Conservation (phyloP, 2,329 filamentous ascomycete species). For the Ascochyta pisi region DNA sequence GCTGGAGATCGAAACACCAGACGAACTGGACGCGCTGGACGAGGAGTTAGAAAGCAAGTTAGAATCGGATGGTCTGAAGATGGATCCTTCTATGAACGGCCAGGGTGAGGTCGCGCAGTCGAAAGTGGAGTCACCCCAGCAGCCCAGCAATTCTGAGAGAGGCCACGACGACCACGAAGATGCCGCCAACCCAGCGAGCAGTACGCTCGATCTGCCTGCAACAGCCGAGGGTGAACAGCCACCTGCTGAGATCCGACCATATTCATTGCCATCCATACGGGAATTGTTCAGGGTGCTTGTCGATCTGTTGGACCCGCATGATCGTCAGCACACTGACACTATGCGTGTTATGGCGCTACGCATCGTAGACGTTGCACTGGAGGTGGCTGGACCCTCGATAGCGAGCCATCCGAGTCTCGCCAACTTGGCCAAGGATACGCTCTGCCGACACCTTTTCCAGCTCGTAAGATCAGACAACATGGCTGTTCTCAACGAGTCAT, state of each 20-base stretch:
- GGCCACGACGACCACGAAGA: slow-evolving; percentile 47
- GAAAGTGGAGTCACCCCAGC: slow-evolving; percentile 46
- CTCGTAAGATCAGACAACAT: slow-evolving; percentile 96
- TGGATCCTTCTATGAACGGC: slow-evolving; percentile 78
- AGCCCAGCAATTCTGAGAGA: slow-evolving; percentile 42
- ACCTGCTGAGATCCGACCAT: slow-evolving; percentile 74
- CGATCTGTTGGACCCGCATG: slow-evolving; percentile 90
- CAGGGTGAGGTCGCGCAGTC: slow-evolving; percentile 56
- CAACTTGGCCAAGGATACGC: slow-evolving; percentile 84
- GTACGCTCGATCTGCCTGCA: slow-evolving; percentile 53
- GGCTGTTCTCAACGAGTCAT: slow-evolving; percentile 88
- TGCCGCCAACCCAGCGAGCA: slow-evolving; percentile 48
- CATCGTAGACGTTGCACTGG: slow-evolving; percentile 95
- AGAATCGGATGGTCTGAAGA: slow-evolving; percentile 75
- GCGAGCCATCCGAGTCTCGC: slow-evolving; percentile 89
- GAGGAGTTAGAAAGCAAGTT: slow-evolving; percentile 68
- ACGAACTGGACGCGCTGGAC: slow-evolving; percentile 70
- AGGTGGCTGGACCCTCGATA: slow-evolving; percentile 95
- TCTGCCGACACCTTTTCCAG: slow-evolving; percentile 95
- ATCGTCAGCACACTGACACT: slow-evolving; percentile 88
- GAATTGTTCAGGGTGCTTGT: slow-evolving; percentile 94
- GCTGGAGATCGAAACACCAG: slow-evolving; percentile 76
- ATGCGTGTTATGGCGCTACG: slow-evolving; percentile 97
- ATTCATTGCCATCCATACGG: slow-evolving; percentile 90
- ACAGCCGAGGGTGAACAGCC: slow-evolving; percentile 54